Evolutionary conservation across 768 basidiomycete genomes (phyloP).

Genomic region (Cystobasidium tubakii): DNA sequence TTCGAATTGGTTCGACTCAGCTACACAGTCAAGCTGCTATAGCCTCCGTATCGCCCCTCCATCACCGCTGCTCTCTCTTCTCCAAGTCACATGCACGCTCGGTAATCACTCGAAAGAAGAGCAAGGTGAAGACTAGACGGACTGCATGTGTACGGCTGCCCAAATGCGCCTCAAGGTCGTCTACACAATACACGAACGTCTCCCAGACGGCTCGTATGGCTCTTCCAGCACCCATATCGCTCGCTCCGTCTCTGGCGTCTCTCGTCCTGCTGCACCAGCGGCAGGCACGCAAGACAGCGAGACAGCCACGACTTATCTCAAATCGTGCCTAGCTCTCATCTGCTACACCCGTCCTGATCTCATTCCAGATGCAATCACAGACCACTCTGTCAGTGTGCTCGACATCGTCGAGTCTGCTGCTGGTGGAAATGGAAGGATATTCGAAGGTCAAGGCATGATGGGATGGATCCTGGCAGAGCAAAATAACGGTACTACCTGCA

Average conservation of each 20-base stretch:
- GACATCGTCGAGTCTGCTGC: constrained; percentile 22
- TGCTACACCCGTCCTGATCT: constrained; percentile 29
- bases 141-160: neutral
- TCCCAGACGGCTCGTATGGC: neutral
- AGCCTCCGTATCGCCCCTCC: neutral
- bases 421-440: neutral
- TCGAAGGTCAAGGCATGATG: constrained; percentile 34
- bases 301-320: constrained; percentile 10
- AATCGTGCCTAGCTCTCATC: constrained; percentile 17
- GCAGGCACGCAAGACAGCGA: neutral
- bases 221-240: constrained; percentile 5
- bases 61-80: neutral
- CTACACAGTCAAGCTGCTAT: too few relatives aligned
- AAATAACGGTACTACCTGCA: neutral
- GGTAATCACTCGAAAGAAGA: neutral
- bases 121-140: neutral
- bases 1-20: too few relatives aligned
- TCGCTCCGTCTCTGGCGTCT: neutral
- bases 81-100: neutral
- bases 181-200: constrained; percentile 5
- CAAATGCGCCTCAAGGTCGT: constrained; percentile 30
- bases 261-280: neutral
- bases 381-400: constrained; percentile 32
- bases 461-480: constrained; percentile 16
- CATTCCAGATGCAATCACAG: constrained; percentile 1